A percentile compares a stretch with the other conserved stretches of the same genome.
Evolutionary conservation across 768 basidiomycete species (phyloP).

Genomic region (Megacollybia marginata): DNA sequence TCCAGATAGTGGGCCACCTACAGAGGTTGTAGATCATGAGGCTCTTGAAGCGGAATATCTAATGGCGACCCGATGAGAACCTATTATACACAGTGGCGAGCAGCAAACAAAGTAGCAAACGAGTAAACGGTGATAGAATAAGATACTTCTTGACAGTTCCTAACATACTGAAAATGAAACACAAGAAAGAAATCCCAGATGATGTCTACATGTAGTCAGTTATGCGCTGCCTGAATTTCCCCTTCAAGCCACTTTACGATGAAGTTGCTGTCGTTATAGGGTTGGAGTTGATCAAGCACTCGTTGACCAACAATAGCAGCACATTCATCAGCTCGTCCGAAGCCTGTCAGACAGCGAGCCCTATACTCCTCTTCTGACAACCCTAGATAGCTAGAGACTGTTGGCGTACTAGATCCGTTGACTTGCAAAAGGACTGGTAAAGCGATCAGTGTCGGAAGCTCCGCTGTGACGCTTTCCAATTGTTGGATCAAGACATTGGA

Average conservation of each 20-base stretch:
- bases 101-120: no score
- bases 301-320: conserved; percentile 50
- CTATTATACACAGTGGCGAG: no score
- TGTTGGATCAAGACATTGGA: conserved; percentile 29
- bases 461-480: conserved; percentile 47
- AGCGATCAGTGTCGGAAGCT: conserved; percentile 68
- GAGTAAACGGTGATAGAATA: no score
- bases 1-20: neutral
- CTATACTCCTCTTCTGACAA: conserved; percentile 60
- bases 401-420: conserved; percentile 25
- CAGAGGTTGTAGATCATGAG: neutral
- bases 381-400: conserved; percentile 49
- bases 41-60: neutral
- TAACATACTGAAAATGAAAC: no score
- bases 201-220: no score
- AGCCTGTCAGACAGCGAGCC: conserved; percentile 62
- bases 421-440: conserved; percentile 59
- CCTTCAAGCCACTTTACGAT: neutral
- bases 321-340: conserved; percentile 73
- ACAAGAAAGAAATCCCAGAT: no score
- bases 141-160: no score
- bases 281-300: conserved; percentile 31
- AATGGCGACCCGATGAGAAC: no score
- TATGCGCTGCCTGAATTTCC: neutral
- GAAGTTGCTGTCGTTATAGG: neutral